phyloP scores from a whole-genome alignment of 2,329 filamentous ascomycete species.

The Aspergillus spinulosporus region DNA sequence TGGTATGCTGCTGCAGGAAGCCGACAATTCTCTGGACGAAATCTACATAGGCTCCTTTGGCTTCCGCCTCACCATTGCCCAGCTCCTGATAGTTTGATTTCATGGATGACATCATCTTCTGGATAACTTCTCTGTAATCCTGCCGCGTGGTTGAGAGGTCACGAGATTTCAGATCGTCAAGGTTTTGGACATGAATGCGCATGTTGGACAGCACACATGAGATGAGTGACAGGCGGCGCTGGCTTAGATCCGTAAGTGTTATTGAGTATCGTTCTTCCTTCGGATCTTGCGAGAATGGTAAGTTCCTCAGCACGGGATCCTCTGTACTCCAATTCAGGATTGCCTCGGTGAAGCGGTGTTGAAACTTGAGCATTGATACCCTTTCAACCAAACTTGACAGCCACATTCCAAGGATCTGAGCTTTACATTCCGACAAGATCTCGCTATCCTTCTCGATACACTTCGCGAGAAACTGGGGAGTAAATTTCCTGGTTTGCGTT shows the following conservation, averaged over 20 bases:
- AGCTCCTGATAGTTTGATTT: slow-evolving; percentile 61
- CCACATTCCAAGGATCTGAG: slow-evolving; percentile 55
- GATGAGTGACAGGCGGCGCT: slow-evolving; percentile 56
- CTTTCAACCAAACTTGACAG: slow-evolving; percentile 59
- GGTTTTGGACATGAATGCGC: slow-evolving; percentile 49
- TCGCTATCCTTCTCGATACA: slow-evolving; percentile 45
- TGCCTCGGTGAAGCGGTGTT: slow-evolving; percentile 57
- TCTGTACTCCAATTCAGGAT: slow-evolving; percentile 51
- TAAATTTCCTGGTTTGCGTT: slow-evolving; percentile 50
- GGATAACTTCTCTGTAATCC: slow-evolving; percentile 54
- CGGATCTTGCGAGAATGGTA: slow-evolving; percentile 54
- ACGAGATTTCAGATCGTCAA: slow-evolving; percentile 34
- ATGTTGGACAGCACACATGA: slow-evolving; percentile 61
- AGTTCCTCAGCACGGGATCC: slow-evolving; percentile 55
- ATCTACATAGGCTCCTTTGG: slow-evolving; percentile 57
- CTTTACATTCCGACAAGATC: slow-evolving; percentile 48
- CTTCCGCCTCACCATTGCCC: slow-evolving; percentile 33
- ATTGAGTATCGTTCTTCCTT: slow-evolving; percentile 48
- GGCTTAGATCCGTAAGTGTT: slow-evolving; percentile 53
- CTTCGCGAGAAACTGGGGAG: slow-evolving; percentile 47
- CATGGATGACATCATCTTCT: slow-evolving; percentile 61
- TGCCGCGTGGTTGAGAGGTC: slow-evolving; percentile 40
- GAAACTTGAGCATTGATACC: slow-evolving; percentile 61
- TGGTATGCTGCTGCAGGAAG: slow-evolving; percentile 61
- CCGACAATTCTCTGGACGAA: slow-evolving; percentile 63